A percentile compares a stretch with the other conserved stretches of the same genome.
phyloP scores from a whole-genome alignment of 345 rosid genomes.

The Acer campestre region DNA sequence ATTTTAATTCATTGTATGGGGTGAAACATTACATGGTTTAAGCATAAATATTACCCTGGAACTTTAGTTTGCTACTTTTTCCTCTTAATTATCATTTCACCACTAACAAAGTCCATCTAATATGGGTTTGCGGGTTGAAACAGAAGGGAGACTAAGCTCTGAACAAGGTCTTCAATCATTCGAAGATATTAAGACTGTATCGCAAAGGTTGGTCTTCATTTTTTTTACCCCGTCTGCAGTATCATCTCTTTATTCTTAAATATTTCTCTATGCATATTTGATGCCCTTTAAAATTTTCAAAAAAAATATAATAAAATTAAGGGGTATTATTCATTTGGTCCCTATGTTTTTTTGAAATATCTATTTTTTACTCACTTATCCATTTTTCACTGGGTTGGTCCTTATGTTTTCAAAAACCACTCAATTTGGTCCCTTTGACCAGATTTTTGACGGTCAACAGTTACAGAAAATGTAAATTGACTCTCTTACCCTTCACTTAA shows the following conservation, averaged over 20 bases:
- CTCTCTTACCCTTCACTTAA: too few relatives aligned
- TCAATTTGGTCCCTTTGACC: too few relatives aligned
- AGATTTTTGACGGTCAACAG: too few relatives aligned
- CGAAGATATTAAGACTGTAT: constrained; percentile 21
- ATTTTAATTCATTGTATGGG: background rate
- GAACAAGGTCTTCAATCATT: constrained; percentile 25
- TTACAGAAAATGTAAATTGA: too few relatives aligned
- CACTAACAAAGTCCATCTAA: background rate
- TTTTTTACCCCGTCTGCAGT: background rate
- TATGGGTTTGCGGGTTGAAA: constrained; percentile 25
- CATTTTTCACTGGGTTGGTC: too few relatives aligned
- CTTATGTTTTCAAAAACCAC: too few relatives aligned
- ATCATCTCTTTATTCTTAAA: background rate
- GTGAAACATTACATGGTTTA: background rate
- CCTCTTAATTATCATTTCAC: background rate
- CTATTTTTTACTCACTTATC: too few relatives aligned
- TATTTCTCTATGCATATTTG: background rate
- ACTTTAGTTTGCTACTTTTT: background rate
- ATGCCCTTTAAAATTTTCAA: background rate
- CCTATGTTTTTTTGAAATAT: too few relatives aligned
- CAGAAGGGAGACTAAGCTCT: constrained; percentile 23
- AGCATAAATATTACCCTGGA: background rate
- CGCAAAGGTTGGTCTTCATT: constrained; percentile 24
- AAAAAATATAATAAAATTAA: background rate
- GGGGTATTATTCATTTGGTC: too few relatives aligned